Percentiles rank a stretch among this genome's conserved stretches.
These are phyloP conservation scores for Colletotrichum liriopes DNA, from an alignment of 2,329 filamentous ascomycete genomes.

Conservation along the genomic window DNA sequence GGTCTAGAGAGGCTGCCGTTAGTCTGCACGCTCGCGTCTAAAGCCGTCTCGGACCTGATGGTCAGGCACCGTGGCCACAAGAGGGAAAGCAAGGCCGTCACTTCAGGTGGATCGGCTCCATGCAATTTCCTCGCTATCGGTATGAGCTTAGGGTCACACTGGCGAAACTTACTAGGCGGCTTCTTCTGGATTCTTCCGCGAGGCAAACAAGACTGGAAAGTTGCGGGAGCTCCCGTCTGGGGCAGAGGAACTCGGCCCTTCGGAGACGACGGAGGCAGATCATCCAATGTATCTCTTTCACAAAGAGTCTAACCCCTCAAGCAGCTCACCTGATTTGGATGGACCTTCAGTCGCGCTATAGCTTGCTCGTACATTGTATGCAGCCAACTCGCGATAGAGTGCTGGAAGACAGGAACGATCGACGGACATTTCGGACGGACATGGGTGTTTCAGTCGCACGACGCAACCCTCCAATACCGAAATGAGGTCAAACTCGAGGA, in stretches of 20 bases:
- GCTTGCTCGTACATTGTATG: neutral
- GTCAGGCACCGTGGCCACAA: neutral
- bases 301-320: neutral
- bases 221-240: slow-evolving; percentile 40
- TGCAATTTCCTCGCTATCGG: neutral
- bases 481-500: neutral
- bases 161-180: neutral
- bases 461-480: slow-evolving; percentile 14
- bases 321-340: neutral
- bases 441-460: slow-evolving; percentile 14
- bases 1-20: neutral
- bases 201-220: neutral
- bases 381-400: neutral
- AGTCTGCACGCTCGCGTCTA: neutral
- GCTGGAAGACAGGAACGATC: slow-evolving; percentile 34
- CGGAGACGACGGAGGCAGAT: slow-evolving; percentile 34
- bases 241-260: slow-evolving; percentile 35
- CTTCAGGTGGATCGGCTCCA: too few species aligned
- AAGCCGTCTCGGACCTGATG: neutral
- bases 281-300: neutral
- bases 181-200: neutral
- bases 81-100: neutral
- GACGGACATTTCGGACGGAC: slow-evolving; percentile 33
- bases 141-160: neutral
- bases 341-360: neutral